phyloP scores from a whole-genome alignment of 2,329 filamentous ascomycete genomes.

The Xylaria polymorpha region DNA sequence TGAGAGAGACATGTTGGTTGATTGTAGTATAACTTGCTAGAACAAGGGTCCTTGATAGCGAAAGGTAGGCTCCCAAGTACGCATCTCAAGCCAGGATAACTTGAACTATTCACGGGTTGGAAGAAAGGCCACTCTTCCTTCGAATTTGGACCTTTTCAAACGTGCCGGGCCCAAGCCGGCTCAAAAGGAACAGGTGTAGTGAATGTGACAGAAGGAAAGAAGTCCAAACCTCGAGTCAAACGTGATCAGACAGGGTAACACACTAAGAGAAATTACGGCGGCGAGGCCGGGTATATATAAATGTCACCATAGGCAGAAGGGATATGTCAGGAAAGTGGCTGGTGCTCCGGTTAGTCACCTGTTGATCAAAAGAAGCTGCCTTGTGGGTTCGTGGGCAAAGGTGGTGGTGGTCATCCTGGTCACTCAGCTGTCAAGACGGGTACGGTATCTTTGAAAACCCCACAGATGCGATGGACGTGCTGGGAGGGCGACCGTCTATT shows the following conservation, averaged over 20 bases:
- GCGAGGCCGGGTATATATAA: conserved; percentile 46
- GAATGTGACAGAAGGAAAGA: conserved; percentile 32
- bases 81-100: conserved; percentile 36
- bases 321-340: conserved; percentile 38
- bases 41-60: conserved; percentile 28
- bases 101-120: conserved; percentile 29
- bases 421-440: conserved; percentile 40
- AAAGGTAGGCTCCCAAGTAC: conserved; percentile 29
- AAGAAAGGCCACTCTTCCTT: conserved; percentile 31
- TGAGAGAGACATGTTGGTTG: conserved; percentile 47
- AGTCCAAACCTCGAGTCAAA: conserved; percentile 40
- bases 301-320: conserved; percentile 44
- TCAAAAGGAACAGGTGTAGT: conserved; percentile 38
- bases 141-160: conserved; percentile 37
- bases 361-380: conserved; percentile 48
- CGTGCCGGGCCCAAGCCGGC: conserved; percentile 46
- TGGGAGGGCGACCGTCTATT: conserved; percentile 40
- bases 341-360: conserved; percentile 50
- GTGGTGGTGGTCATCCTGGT: conserved; percentile 48
- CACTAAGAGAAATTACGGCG: conserved; percentile 35
- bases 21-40: conserved; percentile 27
- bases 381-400: conserved; percentile 46
- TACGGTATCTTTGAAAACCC: conserved; percentile 38
- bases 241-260: conserved; percentile 42
- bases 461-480: conserved; percentile 37